Conservation (phyloP, 2,329 filamentous ascomycete genomes). For the Ceratocystis cubensis region DNA sequence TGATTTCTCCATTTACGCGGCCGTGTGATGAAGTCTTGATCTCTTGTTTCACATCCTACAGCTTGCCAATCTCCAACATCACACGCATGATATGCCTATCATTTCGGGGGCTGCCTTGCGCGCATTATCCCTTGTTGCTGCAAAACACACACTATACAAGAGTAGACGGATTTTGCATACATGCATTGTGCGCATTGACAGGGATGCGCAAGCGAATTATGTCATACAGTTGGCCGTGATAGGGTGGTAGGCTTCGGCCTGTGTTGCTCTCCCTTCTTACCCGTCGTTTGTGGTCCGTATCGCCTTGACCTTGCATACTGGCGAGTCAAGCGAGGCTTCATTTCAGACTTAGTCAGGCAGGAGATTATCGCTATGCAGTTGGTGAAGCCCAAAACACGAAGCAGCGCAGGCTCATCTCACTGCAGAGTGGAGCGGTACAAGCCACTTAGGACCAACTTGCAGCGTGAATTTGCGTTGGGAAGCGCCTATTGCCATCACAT, state of each 20-base stretch:
- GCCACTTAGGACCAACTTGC: not conserved
- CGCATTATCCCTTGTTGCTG: not conserved
- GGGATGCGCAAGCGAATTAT: not conserved
- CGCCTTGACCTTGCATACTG: not conserved
- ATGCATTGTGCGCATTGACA: not conserved
- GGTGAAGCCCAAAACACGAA: not conserved
- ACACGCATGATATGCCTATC: not conserved
- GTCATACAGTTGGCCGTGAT: not conserved
- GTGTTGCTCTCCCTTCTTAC: not conserved
- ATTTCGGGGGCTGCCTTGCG: not conserved
- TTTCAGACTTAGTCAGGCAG: not conserved
- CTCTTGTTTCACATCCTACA: not conserved
- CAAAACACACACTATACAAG: not conserved
- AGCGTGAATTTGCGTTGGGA: not conserved
- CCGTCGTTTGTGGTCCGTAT: not conserved
- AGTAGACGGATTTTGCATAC: not conserved
- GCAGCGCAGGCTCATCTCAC: not conserved
- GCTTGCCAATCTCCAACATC: not conserved
- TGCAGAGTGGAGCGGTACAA: not conserved
- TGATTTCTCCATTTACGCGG: not conserved
- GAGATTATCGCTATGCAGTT: not conserved
- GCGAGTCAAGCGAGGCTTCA: not conserved
- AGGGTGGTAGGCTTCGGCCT: not conserved
- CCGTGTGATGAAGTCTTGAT: not conserved
- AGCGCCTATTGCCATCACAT: not conserved